A percentile compares a stretch with the other conserved stretches of the same genome.
These are phyloP conservation scores for Rhynchospora tenuis DNA, from an alignment of 176 grass and related monocot genomes.

Conservation along the genomic window DNA sequence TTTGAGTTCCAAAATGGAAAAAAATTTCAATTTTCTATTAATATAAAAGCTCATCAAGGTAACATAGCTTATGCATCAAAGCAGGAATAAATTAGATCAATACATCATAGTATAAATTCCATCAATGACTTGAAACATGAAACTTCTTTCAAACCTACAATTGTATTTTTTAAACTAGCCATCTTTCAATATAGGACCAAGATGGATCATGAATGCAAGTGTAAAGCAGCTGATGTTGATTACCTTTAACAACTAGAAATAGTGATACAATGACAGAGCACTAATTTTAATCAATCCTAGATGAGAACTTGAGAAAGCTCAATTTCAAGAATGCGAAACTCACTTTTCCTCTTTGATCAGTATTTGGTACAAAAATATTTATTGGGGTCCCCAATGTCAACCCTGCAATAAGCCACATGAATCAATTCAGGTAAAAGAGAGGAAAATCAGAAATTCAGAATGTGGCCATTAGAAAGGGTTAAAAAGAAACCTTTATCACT, in stretches of 20 bases:
- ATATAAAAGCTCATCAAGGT: neutral
- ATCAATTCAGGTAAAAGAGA: conserved; percentile 16
- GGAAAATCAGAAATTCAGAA: neutral
- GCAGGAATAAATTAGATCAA: neutral
- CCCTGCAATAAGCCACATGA: conserved; percentile 56
- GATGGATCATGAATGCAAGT: neutral
- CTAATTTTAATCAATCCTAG: neutral
- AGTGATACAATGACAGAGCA: neutral
- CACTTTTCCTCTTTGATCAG: conserved; percentile 95
- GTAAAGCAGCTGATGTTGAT: neutral
- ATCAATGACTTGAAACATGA: neutral
- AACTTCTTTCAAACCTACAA: neutral
- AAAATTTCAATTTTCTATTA: neutral
- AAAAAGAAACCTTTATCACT: conserved; percentile 45
- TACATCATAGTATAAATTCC: neutral
- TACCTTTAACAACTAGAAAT: conserved; percentile 27
- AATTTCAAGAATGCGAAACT: conserved; percentile 8
- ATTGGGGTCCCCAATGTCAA: conserved; percentile 91
- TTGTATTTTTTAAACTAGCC: neutral
- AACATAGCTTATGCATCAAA: neutral
- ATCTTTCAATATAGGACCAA: neutral
- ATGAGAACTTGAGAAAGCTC: neutral
- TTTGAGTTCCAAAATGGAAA: neutral
- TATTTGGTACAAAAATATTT: conserved; percentile 83
- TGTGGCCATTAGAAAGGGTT: neutral